phyloP scores from a whole-genome alignment of 495 filamentous ascomycete genomes.

The Eremomyces bilateralis region DNA sequence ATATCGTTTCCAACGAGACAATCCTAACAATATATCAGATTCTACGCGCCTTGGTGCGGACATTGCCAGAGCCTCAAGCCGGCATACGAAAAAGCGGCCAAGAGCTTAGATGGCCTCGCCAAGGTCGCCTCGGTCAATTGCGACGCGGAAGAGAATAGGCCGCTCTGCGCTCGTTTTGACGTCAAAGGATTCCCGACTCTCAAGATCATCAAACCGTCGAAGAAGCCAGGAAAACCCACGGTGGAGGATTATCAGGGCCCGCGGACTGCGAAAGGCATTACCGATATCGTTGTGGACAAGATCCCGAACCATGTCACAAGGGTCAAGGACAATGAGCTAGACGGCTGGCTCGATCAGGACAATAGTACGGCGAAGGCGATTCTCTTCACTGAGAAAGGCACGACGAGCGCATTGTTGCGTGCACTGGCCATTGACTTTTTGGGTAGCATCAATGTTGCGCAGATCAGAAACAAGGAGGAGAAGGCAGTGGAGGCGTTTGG shows the following conservation, averaged over 20 bases:
- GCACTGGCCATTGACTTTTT: conserved; percentile 80
- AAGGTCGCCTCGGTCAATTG: conserved; percentile 92
- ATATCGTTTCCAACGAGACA: no score
- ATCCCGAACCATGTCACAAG: conserved; percentile 85
- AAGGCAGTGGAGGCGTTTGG: conserved; percentile 52
- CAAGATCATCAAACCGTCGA: conserved; percentile 76
- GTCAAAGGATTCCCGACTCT: conserved; percentile 91
- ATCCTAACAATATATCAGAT: conserved; percentile 27
- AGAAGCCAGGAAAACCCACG: conserved; percentile 58
- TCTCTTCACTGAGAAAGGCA: conserved; percentile 86
- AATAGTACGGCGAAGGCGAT: conserved; percentile 69
- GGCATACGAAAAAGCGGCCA: conserved; percentile 83
- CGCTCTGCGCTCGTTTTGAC: conserved; percentile 68
- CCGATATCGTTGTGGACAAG: conserved; percentile 60
- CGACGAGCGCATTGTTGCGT: conserved; percentile 59
- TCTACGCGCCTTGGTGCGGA: conserved; percentile 91
- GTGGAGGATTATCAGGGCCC: conserved; percentile 86
- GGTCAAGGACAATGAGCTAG: conserved; percentile 56
- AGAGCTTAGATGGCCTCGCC: conserved; percentile 67
- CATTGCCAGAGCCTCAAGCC: conserved; percentile 93
- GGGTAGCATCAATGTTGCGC: conserved; percentile 59
- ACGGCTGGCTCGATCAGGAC: conserved; percentile 49
- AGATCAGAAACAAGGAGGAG: conserved; percentile 67
- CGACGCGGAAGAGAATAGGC: conserved; percentile 85
- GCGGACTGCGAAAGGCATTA: conserved; percentile 64